Base-by-base conservation (phyloP, 23 red algal genomes). In the Gracilaria vermiculophylla region DNA sequence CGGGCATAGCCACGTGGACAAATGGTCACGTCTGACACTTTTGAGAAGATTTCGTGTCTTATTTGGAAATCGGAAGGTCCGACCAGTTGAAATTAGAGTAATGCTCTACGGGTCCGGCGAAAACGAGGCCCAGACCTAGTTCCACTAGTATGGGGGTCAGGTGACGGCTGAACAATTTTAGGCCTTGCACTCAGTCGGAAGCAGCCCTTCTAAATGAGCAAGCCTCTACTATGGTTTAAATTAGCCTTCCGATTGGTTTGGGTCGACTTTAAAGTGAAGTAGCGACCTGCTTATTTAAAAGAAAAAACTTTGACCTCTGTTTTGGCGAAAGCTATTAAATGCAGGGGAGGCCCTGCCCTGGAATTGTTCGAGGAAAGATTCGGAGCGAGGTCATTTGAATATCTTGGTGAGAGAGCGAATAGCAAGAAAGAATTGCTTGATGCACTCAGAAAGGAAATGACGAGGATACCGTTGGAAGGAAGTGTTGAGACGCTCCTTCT, bases 201-300 rank as follows among this genome's bases (percentile, higher is more conserved):
- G 44, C 73, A 77, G 73, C 73, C 73, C 40, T 77, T 47, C 52
- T 6, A 77, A 77, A 77, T 1, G 73, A 1, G 32, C 73, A 77
- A 54, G 73, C 73, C 31, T 54, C 2, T 55, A 35, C 47, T 47
- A 25, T 10, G 45, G 2, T 43, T 28, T 53, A 77, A 49, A 54
- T 9, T 39, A 47, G 44, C 45, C 73, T 25, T 25, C 44, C 6
- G 45, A 49, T 14, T 31, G 52, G 44, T 14, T 5, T 77, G 73
- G 17, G 73, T 77, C 32, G 23, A 54, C 73, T 32, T 29, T 54
- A 9, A 29, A 11, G 15, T 8, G 8, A 37, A 47, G 53, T 10
- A 35, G 4, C 1, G 45, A 54, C 73, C n/a, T 77, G 73, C 73
- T 56, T 36, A n/a, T n/a, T n/a, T 29, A 72, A 72, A 31, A 10